These are phyloP conservation scores for Chlorella sp. DNA, from an alignment of 139 green algal genomes.

Conservation along the genomic window DNA sequence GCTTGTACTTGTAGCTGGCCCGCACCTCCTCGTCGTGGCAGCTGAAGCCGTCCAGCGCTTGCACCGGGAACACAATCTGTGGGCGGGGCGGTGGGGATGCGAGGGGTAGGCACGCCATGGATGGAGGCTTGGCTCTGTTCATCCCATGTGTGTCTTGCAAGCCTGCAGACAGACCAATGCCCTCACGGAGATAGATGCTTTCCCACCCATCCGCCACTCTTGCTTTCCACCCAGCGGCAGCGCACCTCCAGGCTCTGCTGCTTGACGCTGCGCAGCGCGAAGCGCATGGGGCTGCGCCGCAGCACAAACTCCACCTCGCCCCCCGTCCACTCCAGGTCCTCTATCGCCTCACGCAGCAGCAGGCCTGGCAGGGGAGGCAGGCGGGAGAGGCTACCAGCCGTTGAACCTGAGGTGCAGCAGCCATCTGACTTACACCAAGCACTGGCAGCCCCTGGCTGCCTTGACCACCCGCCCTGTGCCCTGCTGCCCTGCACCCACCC, in stretches of 20 bases:
- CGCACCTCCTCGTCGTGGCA: conserved; percentile 9
- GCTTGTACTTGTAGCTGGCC: conserved; percentile 39
- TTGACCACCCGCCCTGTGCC: too few relatives aligned
- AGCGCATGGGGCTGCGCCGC: conserved; percentile 11
- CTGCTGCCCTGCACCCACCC: not conserved
- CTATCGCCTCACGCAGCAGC: conserved; percentile 48
- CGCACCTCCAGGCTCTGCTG: conserved; percentile 27
- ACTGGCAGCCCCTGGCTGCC: too few relatives aligned
- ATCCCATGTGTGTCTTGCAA: too few relatives aligned
- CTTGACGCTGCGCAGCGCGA: conserved; percentile 12
- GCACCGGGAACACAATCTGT: conserved; percentile 19
- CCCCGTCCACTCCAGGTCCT: conserved; percentile 47
- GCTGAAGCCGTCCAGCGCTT: conserved; percentile 9
- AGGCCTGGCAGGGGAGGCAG: not conserved
- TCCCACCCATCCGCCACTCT: too few relatives aligned
- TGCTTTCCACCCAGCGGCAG: not conserved
- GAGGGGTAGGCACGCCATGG: too few relatives aligned
- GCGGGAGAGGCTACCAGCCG: too few relatives aligned
- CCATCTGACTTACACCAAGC: too few relatives aligned
- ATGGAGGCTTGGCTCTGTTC: too few relatives aligned
- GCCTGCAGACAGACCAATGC: too few relatives aligned
- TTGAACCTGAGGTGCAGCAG: too few relatives aligned
- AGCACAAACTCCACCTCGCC: conserved; percentile 31
- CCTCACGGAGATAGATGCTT: too few relatives aligned
- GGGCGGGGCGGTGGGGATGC: not conserved